Evolutionary conservation across 805 yeast species (phyloP).

Genomic region (Candida insectorum): DNA sequence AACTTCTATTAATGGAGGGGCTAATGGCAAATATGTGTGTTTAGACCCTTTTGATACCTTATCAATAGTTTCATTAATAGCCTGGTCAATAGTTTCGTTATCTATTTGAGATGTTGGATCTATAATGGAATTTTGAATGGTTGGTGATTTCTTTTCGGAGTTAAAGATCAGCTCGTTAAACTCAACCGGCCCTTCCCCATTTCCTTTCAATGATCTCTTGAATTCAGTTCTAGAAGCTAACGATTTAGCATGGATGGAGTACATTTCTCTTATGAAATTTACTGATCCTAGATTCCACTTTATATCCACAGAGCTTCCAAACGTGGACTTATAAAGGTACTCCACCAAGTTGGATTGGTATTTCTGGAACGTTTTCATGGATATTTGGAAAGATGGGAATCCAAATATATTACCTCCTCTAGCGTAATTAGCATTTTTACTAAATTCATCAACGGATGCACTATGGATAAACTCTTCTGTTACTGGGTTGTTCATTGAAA

Average conservation of each 20-base stretch:
- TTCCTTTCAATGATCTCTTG: slow-evolving; percentile 29
- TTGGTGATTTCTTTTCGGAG: background rate
- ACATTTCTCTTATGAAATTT: slow-evolving; percentile 87
- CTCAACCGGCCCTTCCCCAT: slow-evolving; percentile 8
- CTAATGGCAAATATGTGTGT: slow-evolving; percentile 60
- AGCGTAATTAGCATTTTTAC: slow-evolving; percentile 52
- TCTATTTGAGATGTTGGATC: slow-evolving; percentile 1
- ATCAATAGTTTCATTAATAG: slow-evolving; percentile 33
- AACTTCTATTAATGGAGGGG: slow-evolving; percentile 78
- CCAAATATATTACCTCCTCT: slow-evolving; percentile 77
- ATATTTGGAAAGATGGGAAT: slow-evolving; percentile 71
- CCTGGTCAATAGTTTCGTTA: slow-evolving; percentile 26
- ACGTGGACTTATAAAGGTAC: slow-evolving; percentile 64
- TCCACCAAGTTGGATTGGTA: slow-evolving; percentile 53
- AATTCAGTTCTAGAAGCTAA: slow-evolving; percentile 54
- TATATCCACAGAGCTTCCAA: slow-evolving; percentile 88
- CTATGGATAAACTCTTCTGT: slow-evolving; percentile 47
- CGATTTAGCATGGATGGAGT: slow-evolving; percentile 79
- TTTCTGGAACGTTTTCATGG: slow-evolving; percentile 73
- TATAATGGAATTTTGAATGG: background rate
- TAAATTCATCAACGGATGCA: slow-evolving; percentile 53
- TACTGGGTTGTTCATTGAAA: slow-evolving; percentile 55
- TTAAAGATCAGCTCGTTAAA: slow-evolving; percentile 14
- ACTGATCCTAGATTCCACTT: slow-evolving; percentile 94
- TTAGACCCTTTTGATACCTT: slow-evolving; percentile 35